Conservation (phyloP, 139 green algal genomes). For the Astrephomene gubernaculifera region DNA sequence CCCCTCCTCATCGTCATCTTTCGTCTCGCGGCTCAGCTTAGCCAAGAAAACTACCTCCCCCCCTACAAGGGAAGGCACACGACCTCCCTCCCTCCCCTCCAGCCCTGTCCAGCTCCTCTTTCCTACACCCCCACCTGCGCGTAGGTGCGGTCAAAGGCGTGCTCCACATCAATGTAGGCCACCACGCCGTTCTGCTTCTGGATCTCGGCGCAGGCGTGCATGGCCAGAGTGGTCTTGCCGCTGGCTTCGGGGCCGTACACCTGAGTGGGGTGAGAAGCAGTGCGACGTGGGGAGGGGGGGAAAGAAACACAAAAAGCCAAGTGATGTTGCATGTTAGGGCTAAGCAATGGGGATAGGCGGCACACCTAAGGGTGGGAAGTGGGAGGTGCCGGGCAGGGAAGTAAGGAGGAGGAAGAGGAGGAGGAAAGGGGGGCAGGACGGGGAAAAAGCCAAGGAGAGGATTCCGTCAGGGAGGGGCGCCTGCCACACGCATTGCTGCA, state of each 20-base stretch:
- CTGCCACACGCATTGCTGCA: not conserved
- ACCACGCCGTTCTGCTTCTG: constrained; percentile 56
- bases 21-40: no score
- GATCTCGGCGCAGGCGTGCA: constrained; percentile 94
- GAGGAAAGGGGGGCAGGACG: not conserved
- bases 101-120: not conserved
- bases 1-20: no score
- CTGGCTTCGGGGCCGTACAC: constrained; percentile 93
- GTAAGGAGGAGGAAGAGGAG: not conserved
- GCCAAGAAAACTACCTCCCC: no score
- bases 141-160: constrained; percentile 94
- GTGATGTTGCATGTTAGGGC: no score
- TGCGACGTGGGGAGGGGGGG: no score
- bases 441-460: not conserved
- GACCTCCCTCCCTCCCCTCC: not conserved
- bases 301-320: no score
- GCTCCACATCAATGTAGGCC: constrained; percentile 94
- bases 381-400: no score
- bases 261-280: no score
- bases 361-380: no score
- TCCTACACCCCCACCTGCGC: constrained; percentile 60
- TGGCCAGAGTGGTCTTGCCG: constrained; percentile 97
- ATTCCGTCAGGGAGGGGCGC: not conserved
- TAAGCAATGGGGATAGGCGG: no score
- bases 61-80: no score